Evolutionary conservation across 2,329 filamentous ascomycete genomes (phyloP).

Genomic region (Atkinsonella texensis): DNA sequence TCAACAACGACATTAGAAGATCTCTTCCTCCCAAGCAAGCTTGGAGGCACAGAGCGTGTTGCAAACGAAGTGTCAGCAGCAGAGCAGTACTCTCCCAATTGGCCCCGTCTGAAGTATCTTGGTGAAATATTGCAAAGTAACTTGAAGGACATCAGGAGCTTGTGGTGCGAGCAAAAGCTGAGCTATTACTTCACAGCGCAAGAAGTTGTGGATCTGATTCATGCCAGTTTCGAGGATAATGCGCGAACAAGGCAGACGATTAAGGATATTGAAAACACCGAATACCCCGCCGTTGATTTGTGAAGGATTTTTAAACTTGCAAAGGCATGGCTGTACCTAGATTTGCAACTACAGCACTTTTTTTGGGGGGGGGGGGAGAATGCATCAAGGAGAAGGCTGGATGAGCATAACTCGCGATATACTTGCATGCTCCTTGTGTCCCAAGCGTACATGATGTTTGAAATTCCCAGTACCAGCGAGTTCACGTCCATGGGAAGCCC

Average conservation of each 20-base stretch:
- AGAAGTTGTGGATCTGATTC: constrained; percentile 51
- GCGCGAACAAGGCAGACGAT: constrained; percentile 44
- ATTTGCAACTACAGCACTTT: neutral
- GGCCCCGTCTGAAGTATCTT: constrained; percentile 53
- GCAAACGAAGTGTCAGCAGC: constrained; percentile 39
- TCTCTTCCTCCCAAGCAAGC: constrained; percentile 40
- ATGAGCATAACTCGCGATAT: neutral
- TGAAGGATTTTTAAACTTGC: neutral
- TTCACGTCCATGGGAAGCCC: too few species aligned
- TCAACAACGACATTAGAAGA: constrained; percentile 46
- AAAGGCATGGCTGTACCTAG: neutral
- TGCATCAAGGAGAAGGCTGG: neutral
- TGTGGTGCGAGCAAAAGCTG: constrained; percentile 56
- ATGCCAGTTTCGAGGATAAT: constrained; percentile 54
- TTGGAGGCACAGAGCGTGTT: constrained; percentile 13
- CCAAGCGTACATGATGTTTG: too few species aligned
- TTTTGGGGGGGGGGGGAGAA: neutral
- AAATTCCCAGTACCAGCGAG: too few species aligned
- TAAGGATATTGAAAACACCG: constrained; percentile 42
- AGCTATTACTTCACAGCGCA: constrained; percentile 49
- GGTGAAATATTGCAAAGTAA: constrained; percentile 56
- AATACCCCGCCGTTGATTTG: constrained; percentile 23
- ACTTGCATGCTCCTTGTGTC: too few species aligned
- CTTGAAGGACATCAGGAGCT: constrained; percentile 47
- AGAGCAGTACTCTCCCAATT: constrained; percentile 47